Evolutionary conservation across 768 basidiomycete species (phyloP).

Genomic region (Mycena indigotica): DNA sequence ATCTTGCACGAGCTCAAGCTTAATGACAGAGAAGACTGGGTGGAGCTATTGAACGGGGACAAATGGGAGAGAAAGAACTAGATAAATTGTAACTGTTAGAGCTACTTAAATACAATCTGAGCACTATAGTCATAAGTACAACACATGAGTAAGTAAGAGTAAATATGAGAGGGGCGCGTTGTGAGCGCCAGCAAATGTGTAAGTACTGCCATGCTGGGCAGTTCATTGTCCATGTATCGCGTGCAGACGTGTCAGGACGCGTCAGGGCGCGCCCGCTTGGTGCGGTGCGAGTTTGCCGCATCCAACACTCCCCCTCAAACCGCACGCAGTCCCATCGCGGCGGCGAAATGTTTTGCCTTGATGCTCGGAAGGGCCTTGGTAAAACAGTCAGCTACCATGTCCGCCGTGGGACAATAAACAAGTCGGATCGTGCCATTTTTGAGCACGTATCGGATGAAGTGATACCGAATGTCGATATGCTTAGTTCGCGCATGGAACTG

Average conservation of each 20-base stretch:
- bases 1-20: too few relatives aligned
- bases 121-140: too few relatives aligned
- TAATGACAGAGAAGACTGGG: too few relatives aligned
- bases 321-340: not conserved
- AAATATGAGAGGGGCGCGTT: too few relatives aligned
- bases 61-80: not conserved
- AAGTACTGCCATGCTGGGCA: too few relatives aligned
- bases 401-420: slow-evolving; percentile 24
- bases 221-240: too few relatives aligned
- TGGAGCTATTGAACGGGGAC: slow-evolving; percentile 4
- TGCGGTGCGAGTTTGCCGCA: slow-evolving; percentile 1
- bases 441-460: slow-evolving; percentile 33
- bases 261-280: too few relatives aligned
- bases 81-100: too few relatives aligned
- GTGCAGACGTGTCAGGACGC: too few relatives aligned
- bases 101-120: too few relatives aligned
- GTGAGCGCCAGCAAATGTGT: too few relatives aligned
- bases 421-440: slow-evolving; percentile 17
- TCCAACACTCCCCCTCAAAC: slow-evolving; percentile 2
- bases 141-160: too few relatives aligned
- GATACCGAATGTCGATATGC: slow-evolving; percentile 39
- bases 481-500: slow-evolving; percentile 33
- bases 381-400: slow-evolving; percentile 33
- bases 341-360: not conserved
- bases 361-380: slow-evolving; percentile 28